Evolutionary conservation across 1,139 yeast genomes (phyloP), one percentile per base, ranked within the genome.

Genomic region (Saccharomycopsis hybrid): DNA sequence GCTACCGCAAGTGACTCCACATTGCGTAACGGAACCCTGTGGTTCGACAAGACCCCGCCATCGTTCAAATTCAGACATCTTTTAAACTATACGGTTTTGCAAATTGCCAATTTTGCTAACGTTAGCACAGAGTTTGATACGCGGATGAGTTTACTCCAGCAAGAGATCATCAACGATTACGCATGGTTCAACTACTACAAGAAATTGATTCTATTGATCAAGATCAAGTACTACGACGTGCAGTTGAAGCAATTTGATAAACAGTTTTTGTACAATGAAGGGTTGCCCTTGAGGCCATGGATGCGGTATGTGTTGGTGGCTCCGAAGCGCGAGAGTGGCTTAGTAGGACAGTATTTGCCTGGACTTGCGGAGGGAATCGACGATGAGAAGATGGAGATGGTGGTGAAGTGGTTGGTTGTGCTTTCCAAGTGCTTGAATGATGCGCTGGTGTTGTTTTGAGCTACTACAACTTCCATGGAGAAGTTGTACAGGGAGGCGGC

Each of bases 181-280:
- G 87, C 95, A 1, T 82, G 92, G 86, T 85, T 82, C 66, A 70
- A 71, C 56, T 68, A 74, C 51, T 73, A 71, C 58, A 74, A 72
- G 55, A 85, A 85, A 60, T 59, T 85, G 36, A 73, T 69, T 47
- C 69, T 80, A 11, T 82, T 80, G 54, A 75, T 83, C 13, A 75
- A 76, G 52, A 71, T 82, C 55, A 77, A 80, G 54, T 64, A 76
- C 28, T 67, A 78, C 8, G 82, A 82, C 58, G 69, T 69, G 48
- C 78, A 76, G 57, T 65, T 82, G 36, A 70, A 76, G 35, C 72
- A 72, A 36, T 58, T 82, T 41, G 87, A 82, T 52, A 61, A 68
- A 36, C 33, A 67, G 46, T 71, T 75, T 44, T 28, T 67, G 8
- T 43, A 57, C 36, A 44, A 53, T 0, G 55, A 57, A 4, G 72